These are phyloP conservation scores for Fusarium sulawesiense DNA, from an alignment of 2,329 filamentous ascomycete genomes.

Conservation along the genomic window DNA sequence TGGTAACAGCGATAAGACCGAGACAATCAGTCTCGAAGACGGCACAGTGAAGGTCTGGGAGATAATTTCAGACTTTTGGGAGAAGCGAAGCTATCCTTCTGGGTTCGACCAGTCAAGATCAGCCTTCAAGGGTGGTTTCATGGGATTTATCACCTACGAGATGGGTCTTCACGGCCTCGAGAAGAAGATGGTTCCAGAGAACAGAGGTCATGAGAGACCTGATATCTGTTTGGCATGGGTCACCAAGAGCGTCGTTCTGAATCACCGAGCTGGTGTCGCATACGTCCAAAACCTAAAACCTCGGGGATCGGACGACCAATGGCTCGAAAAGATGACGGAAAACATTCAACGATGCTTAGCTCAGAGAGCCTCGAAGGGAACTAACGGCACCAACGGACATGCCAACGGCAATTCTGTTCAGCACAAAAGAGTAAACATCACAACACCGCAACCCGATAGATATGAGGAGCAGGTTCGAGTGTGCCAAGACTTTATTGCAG, in stretches of 20 bases:
- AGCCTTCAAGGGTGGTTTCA: constrained; percentile 84
- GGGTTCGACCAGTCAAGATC: constrained; percentile 26
- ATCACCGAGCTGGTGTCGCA: constrained; percentile 71
- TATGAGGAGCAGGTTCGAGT: constrained; percentile 75
- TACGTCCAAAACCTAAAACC: constrained; percentile 67
- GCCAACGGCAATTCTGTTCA: constrained; percentile 24
- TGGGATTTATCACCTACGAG: constrained; percentile 89
- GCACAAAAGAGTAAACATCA: constrained; percentile 44
- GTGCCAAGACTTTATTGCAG: constrained; percentile 78
- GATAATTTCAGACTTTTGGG: constrained; percentile 60
- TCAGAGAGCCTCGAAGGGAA: constrained; percentile 46
- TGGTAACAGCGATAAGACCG: constrained; percentile 4
- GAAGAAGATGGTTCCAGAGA: constrained; percentile 43
- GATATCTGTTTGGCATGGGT: constrained; percentile 83
- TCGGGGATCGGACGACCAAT: constrained; percentile 46
- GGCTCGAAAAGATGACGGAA: constrained; percentile 48
- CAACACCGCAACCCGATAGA: constrained; percentile 55
- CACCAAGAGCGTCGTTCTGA: constrained; percentile 80
- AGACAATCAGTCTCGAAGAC: constrained; percentile 36
- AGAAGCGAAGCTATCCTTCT: constrained; percentile 45
- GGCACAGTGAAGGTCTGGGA: constrained; percentile 60
- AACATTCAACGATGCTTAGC: constrained; percentile 49
- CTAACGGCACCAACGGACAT: constrained; percentile 15
- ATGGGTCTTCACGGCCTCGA: constrained; percentile 68
- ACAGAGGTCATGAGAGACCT: constrained; percentile 60